These are phyloP conservation scores for Pseudozyma hubeiensis DNA, from an alignment of 1,284 basidiomycete genomes.

Conservation along the genomic window DNA sequence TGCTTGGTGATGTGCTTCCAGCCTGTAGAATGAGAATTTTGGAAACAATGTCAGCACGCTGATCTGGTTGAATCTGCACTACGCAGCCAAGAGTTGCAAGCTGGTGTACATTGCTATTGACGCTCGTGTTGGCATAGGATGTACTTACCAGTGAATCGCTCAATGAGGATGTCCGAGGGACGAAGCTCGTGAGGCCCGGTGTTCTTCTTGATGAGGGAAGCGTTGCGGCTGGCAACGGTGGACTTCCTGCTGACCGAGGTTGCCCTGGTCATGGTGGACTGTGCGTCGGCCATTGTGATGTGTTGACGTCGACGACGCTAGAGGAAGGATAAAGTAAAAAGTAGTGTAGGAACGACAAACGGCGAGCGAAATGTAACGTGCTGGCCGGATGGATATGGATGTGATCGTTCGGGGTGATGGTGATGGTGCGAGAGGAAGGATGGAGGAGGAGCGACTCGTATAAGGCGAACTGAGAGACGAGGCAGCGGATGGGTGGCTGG, in stretches of 20 bases:
- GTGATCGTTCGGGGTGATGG: constrained; percentile 29
- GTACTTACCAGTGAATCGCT: constrained; percentile 74
- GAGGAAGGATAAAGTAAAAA: background rate
- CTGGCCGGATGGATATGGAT: constrained; percentile 17
- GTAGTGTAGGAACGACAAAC: constrained; percentile 5
- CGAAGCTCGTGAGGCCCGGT: constrained; percentile 80
- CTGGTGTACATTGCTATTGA: too few relatives aligned
- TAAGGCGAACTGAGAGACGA: background rate
- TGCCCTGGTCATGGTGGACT: constrained; percentile 64
- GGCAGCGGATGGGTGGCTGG: background rate
- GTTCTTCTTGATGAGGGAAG: constrained; percentile 70
- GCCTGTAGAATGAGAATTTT: constrained; percentile 69
- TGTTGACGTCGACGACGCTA: constrained; percentile 26
- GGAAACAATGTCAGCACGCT: too few relatives aligned
- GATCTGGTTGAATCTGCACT: too few relatives aligned
- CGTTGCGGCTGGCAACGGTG: constrained; percentile 69
- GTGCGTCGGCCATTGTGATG: constrained; percentile 62
- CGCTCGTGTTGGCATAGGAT: background rate
- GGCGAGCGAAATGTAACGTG: constrained; percentile 6
- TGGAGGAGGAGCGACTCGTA: background rate
- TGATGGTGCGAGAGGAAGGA: constrained; percentile 22
- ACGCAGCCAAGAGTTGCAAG: too few relatives aligned
- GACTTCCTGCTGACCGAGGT: constrained; percentile 67
- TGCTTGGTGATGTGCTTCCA: constrained; percentile 88
- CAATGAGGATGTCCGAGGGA: constrained; percentile 95